Evolutionary conservation across 2,329 filamentous ascomycete species (phyloP).

Genomic region (Juglanconis oblonga): DNA sequence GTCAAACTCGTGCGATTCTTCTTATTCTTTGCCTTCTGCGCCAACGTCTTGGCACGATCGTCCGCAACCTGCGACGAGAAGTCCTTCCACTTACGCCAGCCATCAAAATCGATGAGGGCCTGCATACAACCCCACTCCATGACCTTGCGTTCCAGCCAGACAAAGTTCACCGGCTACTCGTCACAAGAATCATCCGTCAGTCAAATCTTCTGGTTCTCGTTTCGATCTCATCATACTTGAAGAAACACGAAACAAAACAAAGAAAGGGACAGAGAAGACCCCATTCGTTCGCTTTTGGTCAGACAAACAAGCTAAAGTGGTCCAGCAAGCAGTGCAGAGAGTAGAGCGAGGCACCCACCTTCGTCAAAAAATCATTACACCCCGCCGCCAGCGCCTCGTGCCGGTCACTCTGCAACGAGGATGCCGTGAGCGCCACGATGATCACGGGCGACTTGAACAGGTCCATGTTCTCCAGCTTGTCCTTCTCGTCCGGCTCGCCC

Average conservation of each 20-base stretch:
- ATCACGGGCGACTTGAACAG: constrained; percentile 96
- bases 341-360: constrained; percentile 54
- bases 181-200: constrained; percentile 18
- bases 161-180: constrained; percentile 85
- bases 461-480: constrained; percentile 63
- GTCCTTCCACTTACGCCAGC: constrained; percentile 97
- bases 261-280: background rate
- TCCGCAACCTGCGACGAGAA: constrained; percentile 50
- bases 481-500: constrained; percentile 56
- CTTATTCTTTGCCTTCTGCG: constrained; percentile 18
- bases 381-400: constrained; percentile 93
- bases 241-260: background rate
- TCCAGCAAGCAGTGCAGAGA: background rate
- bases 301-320: background rate
- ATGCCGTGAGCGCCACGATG: constrained; percentile 93
- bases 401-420: constrained; percentile 89
- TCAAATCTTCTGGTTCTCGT: constrained; percentile 12
- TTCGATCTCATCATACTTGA: background rate
- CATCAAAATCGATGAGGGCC: constrained; percentile 95
- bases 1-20: constrained; percentile 15
- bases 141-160: constrained; percentile 95
- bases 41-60: constrained; percentile 8
- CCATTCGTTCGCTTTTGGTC: too few species aligned
- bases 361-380: constrained; percentile 97
- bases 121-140: constrained; percentile 99